Conservation (phyloP, 129 eudicot genomes). For the Flaveria ramosissima region DNA sequence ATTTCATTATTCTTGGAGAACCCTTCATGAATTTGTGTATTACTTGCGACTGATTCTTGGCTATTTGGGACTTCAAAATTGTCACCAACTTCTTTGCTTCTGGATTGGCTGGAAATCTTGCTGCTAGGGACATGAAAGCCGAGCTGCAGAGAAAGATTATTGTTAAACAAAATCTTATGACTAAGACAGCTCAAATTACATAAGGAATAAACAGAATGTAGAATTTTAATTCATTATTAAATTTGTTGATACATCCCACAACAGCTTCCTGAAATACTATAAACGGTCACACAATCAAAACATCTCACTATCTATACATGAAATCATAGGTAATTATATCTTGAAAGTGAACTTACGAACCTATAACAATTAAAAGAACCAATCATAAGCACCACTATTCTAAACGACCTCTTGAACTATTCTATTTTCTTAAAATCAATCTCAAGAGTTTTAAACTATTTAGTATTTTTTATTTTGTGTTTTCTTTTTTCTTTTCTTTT, state of each 20-base stretch:
- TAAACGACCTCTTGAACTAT: background rate
- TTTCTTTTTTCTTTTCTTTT: background rate
- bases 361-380: background rate
- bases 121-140: conserved; percentile 63
- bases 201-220: background rate
- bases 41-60: conserved; percentile 34
- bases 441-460: background rate
- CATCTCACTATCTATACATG: background rate
- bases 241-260: background rate
- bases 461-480: no score
- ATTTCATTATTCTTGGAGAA: conserved; percentile 14
- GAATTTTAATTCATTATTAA: background rate
- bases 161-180: background rate
- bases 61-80: conserved; percentile 16
- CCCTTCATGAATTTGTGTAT: conserved; percentile 14
- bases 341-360: background rate
- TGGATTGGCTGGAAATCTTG: conserved; percentile 45
- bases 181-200: background rate
- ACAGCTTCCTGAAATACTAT: background rate
- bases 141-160: conserved; percentile 44
- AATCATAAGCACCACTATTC: background rate
- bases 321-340: background rate
- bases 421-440: background rate
- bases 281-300: conserved; percentile 10
- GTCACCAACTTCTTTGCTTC: conserved; percentile 24